A percentile compares a stretch with the other conserved stretches of the same genome.
Conservation (phyloP, 1,139 yeast genomes). For the Candida buenavistaensis region DNA sequence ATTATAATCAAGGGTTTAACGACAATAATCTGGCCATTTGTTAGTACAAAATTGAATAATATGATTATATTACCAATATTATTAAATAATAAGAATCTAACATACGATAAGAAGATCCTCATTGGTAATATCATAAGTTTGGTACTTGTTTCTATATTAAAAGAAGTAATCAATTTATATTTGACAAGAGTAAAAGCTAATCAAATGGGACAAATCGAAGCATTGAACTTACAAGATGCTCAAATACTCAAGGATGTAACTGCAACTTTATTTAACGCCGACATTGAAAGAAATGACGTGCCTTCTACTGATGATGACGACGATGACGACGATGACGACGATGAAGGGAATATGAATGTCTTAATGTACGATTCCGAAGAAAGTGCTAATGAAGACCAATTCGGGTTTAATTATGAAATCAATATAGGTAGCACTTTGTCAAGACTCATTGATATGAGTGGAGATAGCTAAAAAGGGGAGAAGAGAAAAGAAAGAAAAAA, state of each 20-base stretch:
- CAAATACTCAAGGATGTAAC: slow-evolving; percentile 6
- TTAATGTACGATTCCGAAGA: no score
- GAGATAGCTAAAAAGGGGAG: no score
- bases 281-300: not conserved
- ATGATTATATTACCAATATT: not conserved
- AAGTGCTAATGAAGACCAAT: not conserved
- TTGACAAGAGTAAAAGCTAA: slow-evolving; percentile 27
- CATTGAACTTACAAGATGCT: slow-evolving; percentile 11
- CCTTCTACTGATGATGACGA: not conserved
- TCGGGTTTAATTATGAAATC: no score
- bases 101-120: slow-evolving; percentile 27
- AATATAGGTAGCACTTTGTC: no score
- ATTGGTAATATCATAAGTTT: slow-evolving; percentile 37
- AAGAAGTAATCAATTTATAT: slow-evolving; percentile 35
- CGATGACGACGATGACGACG: slow-evolving; percentile 2
- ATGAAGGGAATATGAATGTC: not conserved
- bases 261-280: not conserved
- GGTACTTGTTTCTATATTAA: slow-evolving; percentile 31
- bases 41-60: slow-evolving; percentile 22
- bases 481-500: not conserved
- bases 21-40: slow-evolving; percentile 43
- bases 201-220: slow-evolving; percentile 23
- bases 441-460: no score
- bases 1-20: slow-evolving; percentile 30
- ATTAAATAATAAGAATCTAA: slow-evolving; percentile 10